phyloP scores from a whole-genome alignment of 371 early-diverging fungal species.

The Actinomortierella ambigua region DNA sequence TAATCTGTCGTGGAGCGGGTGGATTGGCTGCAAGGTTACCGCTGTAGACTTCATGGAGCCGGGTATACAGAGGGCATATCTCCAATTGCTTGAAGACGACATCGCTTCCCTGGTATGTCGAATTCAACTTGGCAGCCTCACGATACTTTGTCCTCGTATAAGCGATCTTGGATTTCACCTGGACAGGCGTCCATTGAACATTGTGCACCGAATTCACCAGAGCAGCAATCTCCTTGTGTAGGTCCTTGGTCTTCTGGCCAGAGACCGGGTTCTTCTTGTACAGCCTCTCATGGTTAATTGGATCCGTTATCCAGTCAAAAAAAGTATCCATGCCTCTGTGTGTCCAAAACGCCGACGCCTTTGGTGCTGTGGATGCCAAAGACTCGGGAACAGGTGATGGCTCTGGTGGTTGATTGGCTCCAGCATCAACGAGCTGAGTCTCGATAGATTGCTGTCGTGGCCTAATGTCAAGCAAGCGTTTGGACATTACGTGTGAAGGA shows the following conservation, averaged over 20 bases:
- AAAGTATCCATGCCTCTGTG: conserved; percentile 12
- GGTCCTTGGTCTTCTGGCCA: conserved; percentile 2
- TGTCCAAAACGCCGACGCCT: conserved; percentile 1
- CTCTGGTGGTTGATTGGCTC: too few relatives aligned
- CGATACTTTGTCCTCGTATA: conserved; percentile 4
- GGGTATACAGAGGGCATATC: conserved; percentile 8
- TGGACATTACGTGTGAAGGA: too few relatives aligned
- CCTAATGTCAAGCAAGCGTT: too few relatives aligned
- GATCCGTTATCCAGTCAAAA: conserved; percentile 15
- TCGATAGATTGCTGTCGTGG: too few relatives aligned
- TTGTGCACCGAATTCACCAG: conserved; percentile 4
- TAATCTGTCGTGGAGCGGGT: conserved; percentile 2
- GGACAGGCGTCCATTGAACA: conserved; percentile 4
- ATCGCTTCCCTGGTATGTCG: background rate
- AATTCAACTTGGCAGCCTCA: conserved; percentile 2
- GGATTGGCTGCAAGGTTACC: conserved; percentile 8
- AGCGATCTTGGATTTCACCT: conserved; percentile 13
- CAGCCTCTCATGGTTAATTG: conserved; percentile 7
- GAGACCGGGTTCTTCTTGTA: conserved; percentile 8
- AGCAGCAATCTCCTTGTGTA: conserved; percentile 5
- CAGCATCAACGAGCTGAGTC: too few relatives aligned
- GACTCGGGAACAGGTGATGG: too few relatives aligned
- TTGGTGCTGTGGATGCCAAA: background rate
- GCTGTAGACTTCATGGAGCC: conserved; percentile 7
- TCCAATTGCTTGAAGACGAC: conserved; percentile 3